A percentile compares a stretch with the other conserved stretches of the same genome.
These are phyloP conservation scores for Castanea sativa DNA, from an alignment of 306 rosid genomes.

Conservation along the genomic window DNA sequence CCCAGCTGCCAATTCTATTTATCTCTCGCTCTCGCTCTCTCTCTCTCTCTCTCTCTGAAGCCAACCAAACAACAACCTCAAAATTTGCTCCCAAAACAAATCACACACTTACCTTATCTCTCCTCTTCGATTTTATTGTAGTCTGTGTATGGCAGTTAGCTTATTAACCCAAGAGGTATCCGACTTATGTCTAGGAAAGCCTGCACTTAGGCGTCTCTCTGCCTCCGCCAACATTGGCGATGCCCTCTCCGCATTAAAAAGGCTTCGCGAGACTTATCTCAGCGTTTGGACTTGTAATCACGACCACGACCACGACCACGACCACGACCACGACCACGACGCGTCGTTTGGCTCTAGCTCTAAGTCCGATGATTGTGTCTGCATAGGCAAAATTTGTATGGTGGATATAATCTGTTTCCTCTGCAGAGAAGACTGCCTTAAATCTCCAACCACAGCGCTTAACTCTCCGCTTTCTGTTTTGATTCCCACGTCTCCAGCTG, in stretches of 20 bases:
- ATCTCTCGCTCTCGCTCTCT: too few species aligned
- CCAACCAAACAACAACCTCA: too few species aligned
- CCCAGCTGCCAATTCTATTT: too few species aligned
- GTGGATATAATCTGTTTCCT: slow-evolving; percentile 60
- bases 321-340: background rate
- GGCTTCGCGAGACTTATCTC: slow-evolving; percentile 36
- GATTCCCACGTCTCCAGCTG: slow-evolving; percentile 19
- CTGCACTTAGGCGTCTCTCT: slow-evolving; percentile 56
- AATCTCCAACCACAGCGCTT: slow-evolving; percentile 56
- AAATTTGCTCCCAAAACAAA: too few species aligned
- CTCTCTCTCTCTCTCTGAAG: too few species aligned
- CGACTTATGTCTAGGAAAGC: slow-evolving; percentile 89
- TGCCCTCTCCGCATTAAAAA: slow-evolving; percentile 55
- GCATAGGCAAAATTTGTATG: slow-evolving; percentile 68
- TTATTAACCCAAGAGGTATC: slow-evolving; percentile 49
- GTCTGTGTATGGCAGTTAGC: slow-evolving; percentile 74
- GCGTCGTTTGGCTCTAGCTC: too few species aligned
- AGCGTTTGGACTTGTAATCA: slow-evolving; percentile 81
- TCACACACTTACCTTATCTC: background rate
- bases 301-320: background rate
- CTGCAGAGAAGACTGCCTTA: slow-evolving; percentile 39
- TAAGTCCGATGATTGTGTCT: slow-evolving; percentile 34
- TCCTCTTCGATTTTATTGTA: background rate
- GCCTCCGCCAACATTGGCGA: slow-evolving; percentile 55
- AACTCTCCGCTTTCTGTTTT: slow-evolving; percentile 45